These are phyloP conservation scores for Alternaria arborescens DNA, from an alignment of 2,329 filamentous ascomycete genomes.

Conservation along the genomic window DNA sequence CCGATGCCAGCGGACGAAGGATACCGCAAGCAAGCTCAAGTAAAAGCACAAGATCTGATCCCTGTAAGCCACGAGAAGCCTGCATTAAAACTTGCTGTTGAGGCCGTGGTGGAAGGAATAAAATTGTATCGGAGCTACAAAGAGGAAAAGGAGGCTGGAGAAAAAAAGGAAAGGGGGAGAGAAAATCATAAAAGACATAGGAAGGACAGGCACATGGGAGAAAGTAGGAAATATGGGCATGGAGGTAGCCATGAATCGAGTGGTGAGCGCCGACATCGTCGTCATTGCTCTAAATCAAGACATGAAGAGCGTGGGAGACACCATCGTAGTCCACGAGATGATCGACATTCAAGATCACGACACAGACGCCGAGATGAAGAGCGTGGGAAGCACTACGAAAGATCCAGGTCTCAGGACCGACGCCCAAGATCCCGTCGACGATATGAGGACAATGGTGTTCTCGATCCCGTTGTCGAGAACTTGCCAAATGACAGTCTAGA, in stretches of 20 bases:
- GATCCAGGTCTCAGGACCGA: not conserved
- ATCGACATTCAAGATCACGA: not conserved
- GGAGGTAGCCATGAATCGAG: not conserved
- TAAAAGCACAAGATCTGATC: slow-evolving; percentile 22
- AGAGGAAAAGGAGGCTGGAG: slow-evolving; percentile 19
- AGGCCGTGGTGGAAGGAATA: slow-evolving; percentile 31
- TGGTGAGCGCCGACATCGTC: not conserved
- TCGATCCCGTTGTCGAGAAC: not conserved
- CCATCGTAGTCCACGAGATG: not conserved
- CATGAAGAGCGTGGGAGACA: not conserved
- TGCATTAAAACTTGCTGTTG: slow-evolving; percentile 25
- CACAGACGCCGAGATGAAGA: not conserved
- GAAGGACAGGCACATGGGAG: not conserved
- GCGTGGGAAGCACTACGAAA: not conserved
- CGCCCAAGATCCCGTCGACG: not conserved
- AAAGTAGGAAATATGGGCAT: not conserved
- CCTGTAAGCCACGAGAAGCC: slow-evolving; percentile 17
- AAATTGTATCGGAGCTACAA: slow-evolving; percentile 27
- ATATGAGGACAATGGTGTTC: not conserved
- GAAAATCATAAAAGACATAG: not conserved
- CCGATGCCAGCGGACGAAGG: slow-evolving; percentile 18
- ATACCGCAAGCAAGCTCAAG: slow-evolving; percentile 27
- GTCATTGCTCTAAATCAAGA: not conserved
- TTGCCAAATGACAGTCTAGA: not conserved
- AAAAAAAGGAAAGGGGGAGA: slow-evolving; percentile 6